phyloP scores from a whole-genome alignment of 2,329 filamentous ascomycete species.

The Fusarium sp. region DNA sequence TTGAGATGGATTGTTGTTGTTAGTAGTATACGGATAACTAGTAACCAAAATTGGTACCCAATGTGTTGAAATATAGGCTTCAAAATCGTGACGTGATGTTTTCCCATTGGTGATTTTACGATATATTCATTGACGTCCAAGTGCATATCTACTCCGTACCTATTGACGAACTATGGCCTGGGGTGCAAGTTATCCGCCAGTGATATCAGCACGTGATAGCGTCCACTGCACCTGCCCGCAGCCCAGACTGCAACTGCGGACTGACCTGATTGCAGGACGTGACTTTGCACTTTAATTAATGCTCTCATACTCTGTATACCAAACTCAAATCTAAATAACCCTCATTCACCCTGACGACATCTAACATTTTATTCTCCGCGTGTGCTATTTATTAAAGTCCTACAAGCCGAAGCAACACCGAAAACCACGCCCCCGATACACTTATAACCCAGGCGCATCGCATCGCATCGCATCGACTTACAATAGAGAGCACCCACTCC shows the following conservation, averaged over 20 bases:
- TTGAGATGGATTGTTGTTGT: neutral
- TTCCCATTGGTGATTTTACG: neutral
- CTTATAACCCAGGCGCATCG: slow-evolving; percentile 4
- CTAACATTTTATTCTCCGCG: neutral
- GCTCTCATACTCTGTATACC: neutral
- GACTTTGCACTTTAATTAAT: neutral
- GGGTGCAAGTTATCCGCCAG: neutral
- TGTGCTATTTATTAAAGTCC: neutral
- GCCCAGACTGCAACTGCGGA: neutral
- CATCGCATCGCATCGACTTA: slow-evolving; percentile 5
- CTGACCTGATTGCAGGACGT: neutral
- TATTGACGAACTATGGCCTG: neutral
- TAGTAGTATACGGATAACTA: neutral
- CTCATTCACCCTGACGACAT: neutral
- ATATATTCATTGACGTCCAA: neutral
- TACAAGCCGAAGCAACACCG: neutral
- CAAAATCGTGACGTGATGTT: neutral
- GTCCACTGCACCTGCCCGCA: slow-evolving; percentile 4
- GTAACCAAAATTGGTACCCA: slow-evolving; percentile 6
- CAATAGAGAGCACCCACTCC: neutral
- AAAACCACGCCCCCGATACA: neutral
- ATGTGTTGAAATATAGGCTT: neutral
- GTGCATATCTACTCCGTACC: neutral
- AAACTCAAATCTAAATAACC: neutral
- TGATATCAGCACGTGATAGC: slow-evolving; percentile 38